These are phyloP conservation scores for Didymella pomorum DNA, from an alignment of 2,329 filamentous ascomycete genomes.

Conservation along the genomic window DNA sequence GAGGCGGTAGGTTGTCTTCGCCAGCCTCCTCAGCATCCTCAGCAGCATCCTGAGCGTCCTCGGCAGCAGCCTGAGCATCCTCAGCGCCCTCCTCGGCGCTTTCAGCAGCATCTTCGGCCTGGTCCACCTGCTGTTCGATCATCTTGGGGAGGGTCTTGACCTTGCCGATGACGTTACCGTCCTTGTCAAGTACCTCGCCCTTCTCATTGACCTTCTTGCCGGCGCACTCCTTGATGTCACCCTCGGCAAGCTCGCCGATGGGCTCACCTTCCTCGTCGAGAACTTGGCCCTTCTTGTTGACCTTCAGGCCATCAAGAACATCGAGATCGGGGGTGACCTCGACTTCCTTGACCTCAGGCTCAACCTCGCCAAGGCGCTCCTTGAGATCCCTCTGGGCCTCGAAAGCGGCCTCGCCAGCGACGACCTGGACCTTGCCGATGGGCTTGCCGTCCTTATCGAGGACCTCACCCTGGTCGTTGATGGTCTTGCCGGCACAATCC, in stretches of 20 bases:
- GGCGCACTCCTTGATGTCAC: constrained; percentile 68
- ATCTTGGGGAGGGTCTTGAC: constrained; percentile 62
- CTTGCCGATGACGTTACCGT: constrained; percentile 69
- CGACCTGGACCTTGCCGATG: constrained; percentile 58
- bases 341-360: constrained; percentile 53
- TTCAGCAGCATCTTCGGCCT: constrained; percentile 37
- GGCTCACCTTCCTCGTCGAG: constrained; percentile 62
- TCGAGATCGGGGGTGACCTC: constrained; percentile 56
- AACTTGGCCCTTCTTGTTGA: constrained; percentile 66
- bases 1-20: constrained; percentile 53
- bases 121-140: constrained; percentile 47
- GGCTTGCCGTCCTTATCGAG: constrained; percentile 60
- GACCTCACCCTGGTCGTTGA: constrained; percentile 61
- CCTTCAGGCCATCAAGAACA: constrained; percentile 61
- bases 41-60: constrained; percentile 45
- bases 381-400: constrained; percentile 58
- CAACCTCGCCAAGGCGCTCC: constrained; percentile 56
- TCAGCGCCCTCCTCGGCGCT: constrained; percentile 46
- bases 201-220: constrained; percentile 71
- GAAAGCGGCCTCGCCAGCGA: constrained; percentile 60
- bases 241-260: constrained; percentile 63
- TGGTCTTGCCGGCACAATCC: constrained; percentile 57
- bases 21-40: constrained; percentile 44
- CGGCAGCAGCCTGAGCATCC: constrained; percentile 42
- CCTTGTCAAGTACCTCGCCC: constrained; percentile 70